These are phyloP conservation scores for Colletotrichum sidae DNA, from an alignment of 2,329 filamentous ascomycete species.

Conservation along the genomic window DNA sequence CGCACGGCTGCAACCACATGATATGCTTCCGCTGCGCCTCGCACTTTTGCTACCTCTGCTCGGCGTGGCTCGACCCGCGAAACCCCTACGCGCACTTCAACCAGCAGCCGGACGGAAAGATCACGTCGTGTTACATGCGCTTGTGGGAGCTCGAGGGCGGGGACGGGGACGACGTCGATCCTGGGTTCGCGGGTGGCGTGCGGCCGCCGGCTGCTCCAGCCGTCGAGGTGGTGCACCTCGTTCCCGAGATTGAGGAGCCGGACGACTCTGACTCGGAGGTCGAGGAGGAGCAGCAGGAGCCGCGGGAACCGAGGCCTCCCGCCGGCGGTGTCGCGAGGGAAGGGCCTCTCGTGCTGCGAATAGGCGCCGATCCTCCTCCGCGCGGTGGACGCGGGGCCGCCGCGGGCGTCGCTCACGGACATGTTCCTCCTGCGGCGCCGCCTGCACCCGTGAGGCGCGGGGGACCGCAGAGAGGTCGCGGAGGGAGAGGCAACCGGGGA, in stretches of 20 bases:
- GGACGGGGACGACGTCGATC: constrained; percentile 69
- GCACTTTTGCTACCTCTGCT: constrained; percentile 96
- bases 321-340: constrained; percentile 63
- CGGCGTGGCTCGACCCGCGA: constrained; percentile 81
- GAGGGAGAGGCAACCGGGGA: constrained; percentile 44
- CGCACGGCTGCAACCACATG: constrained; percentile 97
- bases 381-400: constrained; percentile 39
- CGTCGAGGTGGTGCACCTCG: constrained; percentile 34
- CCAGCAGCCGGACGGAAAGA: constrained; percentile 60
- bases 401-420: constrained; percentile 20
- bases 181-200: constrained; percentile 55
- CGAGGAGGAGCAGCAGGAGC: constrained; percentile 36
- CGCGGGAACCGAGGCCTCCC: constrained; percentile 43
- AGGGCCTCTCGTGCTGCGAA: constrained; percentile 67
- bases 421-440: constrained; percentile 45
- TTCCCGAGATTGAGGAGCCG: constrained; percentile 47
- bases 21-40: constrained; percentile 88
- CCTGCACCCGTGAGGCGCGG: constrained; percentile 43
- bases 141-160: constrained; percentile 92
- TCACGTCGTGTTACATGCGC: constrained; percentile 81
- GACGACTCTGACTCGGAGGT: constrained; percentile 48
- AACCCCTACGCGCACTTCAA: constrained; percentile 96
- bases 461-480: constrained; percentile 43
- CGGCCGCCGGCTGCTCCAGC: constrained; percentile 35
- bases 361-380: constrained; percentile 54